Evolutionary conservation across 192 early-diverging fungal genomes (phyloP), one percentile per base, ranked within the genome.

Genomic region (Coemansia sp.): DNA sequence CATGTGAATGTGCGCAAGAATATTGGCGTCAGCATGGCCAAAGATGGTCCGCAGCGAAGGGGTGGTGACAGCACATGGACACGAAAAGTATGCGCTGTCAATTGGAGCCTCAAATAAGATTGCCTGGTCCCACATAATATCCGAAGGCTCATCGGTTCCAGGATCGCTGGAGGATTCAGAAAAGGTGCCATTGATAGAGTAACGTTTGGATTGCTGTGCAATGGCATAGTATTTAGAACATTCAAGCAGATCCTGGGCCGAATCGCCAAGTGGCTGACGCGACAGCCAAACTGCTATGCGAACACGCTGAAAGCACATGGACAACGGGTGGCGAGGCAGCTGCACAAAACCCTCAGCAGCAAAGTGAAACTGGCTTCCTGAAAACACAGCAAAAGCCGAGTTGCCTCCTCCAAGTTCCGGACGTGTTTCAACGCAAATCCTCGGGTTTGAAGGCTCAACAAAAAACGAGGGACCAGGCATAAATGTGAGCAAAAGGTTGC

Each of bases 281-380:
- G 80, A 74, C 7, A 82, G 68, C 75, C 80, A 82, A 14, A 59
- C 55, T 6, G 71, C 64, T 23, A 82, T 62, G 6, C 65, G 67
- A 17, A 77, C 54, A 51, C 62, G 65, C 17, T 14, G 36, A 6
- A 52, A 42, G 0, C 54, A 11, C 14, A 54, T 53, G 1, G 66
- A 20, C 23, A 71, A 39, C 23, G 32, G 39, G 54, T 21, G 31
- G 21, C 27, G 55, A 0, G 79, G 67, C 22, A 71, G 22, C 29
- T 63, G 64, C 25, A 82, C 5, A 66, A 82, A 82, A 20, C 80
- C 80, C 31, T 82, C 80, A 3, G 74, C 66, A 20, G 57, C 66
- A 55, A 77, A 62, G 10, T 82, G 71, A 20, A 82, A 71, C 68
- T 82, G 71, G 52, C 68, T 74, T 1, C 75, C 75, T 2, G 80